Base-by-base conservation (phyloP, 2,329 filamentous ascomycete species). In the Ophioceras dolichostomum region DNA sequence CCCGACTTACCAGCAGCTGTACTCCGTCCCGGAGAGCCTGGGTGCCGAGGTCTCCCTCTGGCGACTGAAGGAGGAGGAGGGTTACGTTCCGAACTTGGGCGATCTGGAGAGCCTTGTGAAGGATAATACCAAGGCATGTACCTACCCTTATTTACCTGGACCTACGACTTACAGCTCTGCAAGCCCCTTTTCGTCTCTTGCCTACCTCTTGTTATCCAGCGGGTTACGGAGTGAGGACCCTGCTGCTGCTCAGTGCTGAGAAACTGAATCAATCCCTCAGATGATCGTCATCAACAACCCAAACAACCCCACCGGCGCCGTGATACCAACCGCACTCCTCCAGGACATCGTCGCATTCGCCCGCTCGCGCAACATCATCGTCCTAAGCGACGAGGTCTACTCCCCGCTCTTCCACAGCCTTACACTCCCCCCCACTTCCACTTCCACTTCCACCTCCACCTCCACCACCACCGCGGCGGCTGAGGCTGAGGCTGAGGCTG, bases 1-100 rank as follows among this genome's bases (percentile, higher is more conserved):
- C 52, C 86, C 87, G 10, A 89, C 84, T 1, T 93, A 91, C 49
- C 83, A 91, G 54, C 84, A 91, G 49, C 68, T 94, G 2, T 91
- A 89, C 51, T 65, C 76, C 9, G 73, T 93, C 1, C 84, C 86
- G 0, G 66, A 68, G 45, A 80, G 76, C 27, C 60, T 93, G 5
- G 85, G 86, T 0, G 84, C 83, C 1, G 73, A 84, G 41, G 81
- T 93, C 13, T 76, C 77, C 30, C 55, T 89, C 10, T 94, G 86
- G 86, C 76, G 73, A 51, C 66, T 85, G 8, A 69, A 67, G 34
- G 66, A 72, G 28, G 64, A 75, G 17, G 69, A 83, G 34, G 67
- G 70, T 13, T 91, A 79, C 63, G 58, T 79, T 6, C 74, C 83
- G 0, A 68, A 85, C 44, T 55, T 85, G 12, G 64, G 72, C 5